phyloP scores from a whole-genome alignment of 1,139 yeast genomes.

The Magnusiomyces sp. region DNA sequence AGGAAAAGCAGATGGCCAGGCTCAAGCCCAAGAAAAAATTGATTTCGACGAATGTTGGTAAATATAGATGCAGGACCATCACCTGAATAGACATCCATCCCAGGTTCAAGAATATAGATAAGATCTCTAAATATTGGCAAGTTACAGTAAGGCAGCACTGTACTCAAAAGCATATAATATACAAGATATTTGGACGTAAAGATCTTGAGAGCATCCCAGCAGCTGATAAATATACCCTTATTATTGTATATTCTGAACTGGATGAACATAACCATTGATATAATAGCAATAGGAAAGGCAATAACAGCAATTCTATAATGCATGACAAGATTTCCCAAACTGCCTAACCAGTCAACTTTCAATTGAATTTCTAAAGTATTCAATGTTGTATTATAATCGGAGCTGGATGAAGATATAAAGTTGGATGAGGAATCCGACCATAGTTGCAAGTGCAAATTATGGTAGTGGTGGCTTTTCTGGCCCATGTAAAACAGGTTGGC shows the following conservation, averaged over 20 bases:
- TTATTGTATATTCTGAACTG: slow-evolving; percentile 23
- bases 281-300: slow-evolving; percentile 27
- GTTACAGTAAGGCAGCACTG: slow-evolving; percentile 37
- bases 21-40: slow-evolving; percentile 58
- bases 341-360: slow-evolving; percentile 30
- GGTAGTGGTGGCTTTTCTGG: slow-evolving; percentile 14
- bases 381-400: no score
- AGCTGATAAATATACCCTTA: slow-evolving; percentile 42
- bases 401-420: neutral
- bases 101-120: slow-evolving; percentile 32
- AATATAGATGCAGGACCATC: slow-evolving; percentile 22
- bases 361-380: slow-evolving; percentile 18
- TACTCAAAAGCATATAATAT: slow-evolving; percentile 20
- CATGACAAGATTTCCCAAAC: slow-evolving; percentile 31
- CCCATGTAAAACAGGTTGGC: slow-evolving; percentile 12
- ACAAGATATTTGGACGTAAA: slow-evolving; percentile 25
- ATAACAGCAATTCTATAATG: slow-evolving; percentile 30
- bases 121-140: slow-evolving; percentile 15
- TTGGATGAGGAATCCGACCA: slow-evolving; percentile 28
- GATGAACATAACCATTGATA: slow-evolving; percentile 22
- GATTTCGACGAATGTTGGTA: slow-evolving; percentile 27
- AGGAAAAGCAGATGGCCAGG: slow-evolving; percentile 48
- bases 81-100: slow-evolving; percentile 20
- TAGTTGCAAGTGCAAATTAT: slow-evolving; percentile 31
- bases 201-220: slow-evolving; percentile 41